Percentiles rank a stretch among this genome's conserved stretches.
These are phyloP conservation scores for Pochonia chlamydosporia DNA, from an alignment of 2,329 filamentous ascomycete genomes.

Conservation along the genomic window DNA sequence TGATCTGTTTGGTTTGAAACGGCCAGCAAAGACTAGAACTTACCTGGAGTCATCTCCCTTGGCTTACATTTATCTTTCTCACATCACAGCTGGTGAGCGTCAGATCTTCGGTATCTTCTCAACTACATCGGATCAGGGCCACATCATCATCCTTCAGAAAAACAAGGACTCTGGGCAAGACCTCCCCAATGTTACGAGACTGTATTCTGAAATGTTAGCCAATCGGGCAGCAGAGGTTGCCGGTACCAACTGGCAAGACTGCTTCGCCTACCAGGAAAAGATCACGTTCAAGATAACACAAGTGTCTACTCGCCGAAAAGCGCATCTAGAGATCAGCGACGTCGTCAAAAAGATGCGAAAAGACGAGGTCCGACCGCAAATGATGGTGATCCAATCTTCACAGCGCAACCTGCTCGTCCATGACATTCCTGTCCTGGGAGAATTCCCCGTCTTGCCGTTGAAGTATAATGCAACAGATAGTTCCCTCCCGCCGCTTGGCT, in stretches of 20 bases:
- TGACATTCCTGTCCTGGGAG: constrained; percentile 76
- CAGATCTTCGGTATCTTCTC: constrained; percentile 95
- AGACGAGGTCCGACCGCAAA: constrained; percentile 72
- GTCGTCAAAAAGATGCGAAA: constrained; percentile 84
- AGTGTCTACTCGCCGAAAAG: constrained; percentile 84
- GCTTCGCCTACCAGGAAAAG: constrained; percentile 81
- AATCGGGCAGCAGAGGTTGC: constrained; percentile 60
- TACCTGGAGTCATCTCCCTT: constrained; percentile 74
- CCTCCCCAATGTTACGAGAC: constrained; percentile 81
- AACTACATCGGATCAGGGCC: constrained; percentile 69
- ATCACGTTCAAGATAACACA: constrained; percentile 81
- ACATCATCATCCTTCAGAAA: constrained; percentile 84
- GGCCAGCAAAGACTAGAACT: constrained; percentile 54
- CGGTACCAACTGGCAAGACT: constrained; percentile 69
- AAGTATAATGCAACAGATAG: constrained; percentile 79
- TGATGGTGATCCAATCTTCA: constrained; percentile 87
- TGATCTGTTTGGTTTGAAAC: constrained; percentile 70
- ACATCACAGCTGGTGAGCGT: constrained; percentile 82
- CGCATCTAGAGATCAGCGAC: constrained; percentile 81
- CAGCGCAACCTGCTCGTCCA: constrained; percentile 75
- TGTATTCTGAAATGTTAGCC: constrained; percentile 73
- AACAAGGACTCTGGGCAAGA: constrained; percentile 71
- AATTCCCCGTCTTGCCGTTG: constrained; percentile 77
- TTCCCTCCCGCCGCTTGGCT: constrained; percentile 83
- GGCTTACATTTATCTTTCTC: constrained; percentile 86